Conservation (phyloP, 495 filamentous ascomycete genomes). For the Chaetomium cochliodes region DNA sequence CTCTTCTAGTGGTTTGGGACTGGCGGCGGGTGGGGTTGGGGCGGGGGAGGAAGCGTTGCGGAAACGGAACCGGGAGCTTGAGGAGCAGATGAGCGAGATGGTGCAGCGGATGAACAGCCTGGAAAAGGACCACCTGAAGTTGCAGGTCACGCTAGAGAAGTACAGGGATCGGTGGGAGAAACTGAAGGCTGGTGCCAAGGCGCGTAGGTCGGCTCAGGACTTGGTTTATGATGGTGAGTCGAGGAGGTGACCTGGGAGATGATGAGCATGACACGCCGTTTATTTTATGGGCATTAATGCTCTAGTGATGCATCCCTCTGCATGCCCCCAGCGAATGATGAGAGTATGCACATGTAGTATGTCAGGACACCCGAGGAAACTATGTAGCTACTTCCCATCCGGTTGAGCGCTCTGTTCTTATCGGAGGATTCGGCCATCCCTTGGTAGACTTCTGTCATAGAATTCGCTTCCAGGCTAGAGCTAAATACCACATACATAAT, state of each 20-base stretch:
- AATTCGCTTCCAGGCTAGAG: too few species aligned
- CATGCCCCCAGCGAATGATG: too few species aligned
- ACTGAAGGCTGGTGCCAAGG: conserved; percentile 79
- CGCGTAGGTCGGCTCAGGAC: conserved; percentile 51
- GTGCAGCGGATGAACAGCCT: conserved; percentile 57
- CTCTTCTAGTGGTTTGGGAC: conserved; percentile 31
- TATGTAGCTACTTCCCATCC: too few species aligned
- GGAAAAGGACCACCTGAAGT: conserved; percentile 66
- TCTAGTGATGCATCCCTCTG: too few species aligned
- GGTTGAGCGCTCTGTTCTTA: too few species aligned
- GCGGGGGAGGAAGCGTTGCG: conserved; percentile 37
- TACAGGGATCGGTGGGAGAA: conserved; percentile 82
- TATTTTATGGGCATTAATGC: neutral
- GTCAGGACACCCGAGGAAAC: too few species aligned
- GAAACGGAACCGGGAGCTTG: conserved; percentile 55
- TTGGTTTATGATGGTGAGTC: conserved; percentile 6
- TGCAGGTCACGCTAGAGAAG: conserved; percentile 60
- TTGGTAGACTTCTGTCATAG: too few species aligned
- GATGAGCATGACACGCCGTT: neutral
- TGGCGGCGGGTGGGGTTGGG: conserved; percentile 18
- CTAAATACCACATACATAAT: too few species aligned
- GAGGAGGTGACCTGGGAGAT: conserved; percentile 16
- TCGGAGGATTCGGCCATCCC: too few species aligned
- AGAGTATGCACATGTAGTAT: too few species aligned
- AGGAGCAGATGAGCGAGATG: conserved; percentile 51